Evolutionary conservation across 495 filamentous ascomycete genomes (phyloP).

Genomic region (Antarctomyces pellizariae): DNA sequence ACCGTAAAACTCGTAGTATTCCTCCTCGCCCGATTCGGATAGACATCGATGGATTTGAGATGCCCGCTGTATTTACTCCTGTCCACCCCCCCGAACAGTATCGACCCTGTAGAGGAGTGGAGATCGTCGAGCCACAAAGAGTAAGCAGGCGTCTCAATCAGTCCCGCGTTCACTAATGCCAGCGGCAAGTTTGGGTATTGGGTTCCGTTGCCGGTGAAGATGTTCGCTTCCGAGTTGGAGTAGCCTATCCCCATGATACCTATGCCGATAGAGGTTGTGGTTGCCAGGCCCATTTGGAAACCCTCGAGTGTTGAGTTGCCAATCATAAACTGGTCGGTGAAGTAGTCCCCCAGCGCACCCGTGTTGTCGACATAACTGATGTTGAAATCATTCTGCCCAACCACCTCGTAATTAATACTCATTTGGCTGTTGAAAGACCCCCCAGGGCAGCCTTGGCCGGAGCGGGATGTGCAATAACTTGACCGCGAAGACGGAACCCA

Average conservation of each 20-base stretch:
- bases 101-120: constrained; percentile 42
- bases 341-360: constrained; percentile 57
- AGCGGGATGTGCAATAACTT: constrained; percentile 38
- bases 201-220: constrained; percentile 17
- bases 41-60: constrained; percentile 41
- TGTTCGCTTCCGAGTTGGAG: constrained; percentile 50
- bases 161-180: constrained; percentile 43
- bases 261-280: constrained; percentile 39
- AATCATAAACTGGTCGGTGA: constrained; percentile 51
- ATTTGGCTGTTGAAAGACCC: too few relatives aligned
- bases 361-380: constrained; percentile 76
- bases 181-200: constrained; percentile 61
- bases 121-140: constrained; percentile 78
- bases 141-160: constrained; percentile 68
- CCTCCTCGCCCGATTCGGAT: constrained; percentile 18
- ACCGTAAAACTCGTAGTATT: constrained; percentile 42
- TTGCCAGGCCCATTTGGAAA: constrained; percentile 72
- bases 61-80: constrained; percentile 59
- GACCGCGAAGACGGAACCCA: constrained; percentile 39
- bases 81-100: constrained; percentile 88
- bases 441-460: too few relatives aligned
- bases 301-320: constrained; percentile 37
- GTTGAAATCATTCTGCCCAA: constrained; percentile 45
- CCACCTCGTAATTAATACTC: constrained; percentile 38
- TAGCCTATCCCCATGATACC: constrained; percentile 86